Percentiles rank a stretch among this genome's conserved stretches.
phyloP scores from a whole-genome alignment of 805 yeast genomes.

The Candida tallmaniae region DNA sequence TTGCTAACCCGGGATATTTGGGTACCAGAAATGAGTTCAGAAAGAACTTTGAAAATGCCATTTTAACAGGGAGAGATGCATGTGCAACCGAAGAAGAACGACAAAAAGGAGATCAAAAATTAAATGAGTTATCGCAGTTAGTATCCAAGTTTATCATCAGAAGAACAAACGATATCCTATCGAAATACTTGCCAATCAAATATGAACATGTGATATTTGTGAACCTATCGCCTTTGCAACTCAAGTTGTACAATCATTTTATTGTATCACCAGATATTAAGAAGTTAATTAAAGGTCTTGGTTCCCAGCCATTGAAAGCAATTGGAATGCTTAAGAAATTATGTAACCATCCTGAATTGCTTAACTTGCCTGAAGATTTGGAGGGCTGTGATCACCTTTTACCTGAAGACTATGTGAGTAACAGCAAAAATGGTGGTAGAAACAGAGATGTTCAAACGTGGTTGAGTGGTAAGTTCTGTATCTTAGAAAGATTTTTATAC shows the following conservation, averaged over 20 bases:
- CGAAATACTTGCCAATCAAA: conserved; percentile 92
- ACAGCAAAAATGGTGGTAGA: conserved; percentile 52
- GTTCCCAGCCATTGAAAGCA: conserved; percentile 83
- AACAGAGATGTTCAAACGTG: conserved; percentile 70
- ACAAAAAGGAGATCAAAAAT: conserved; percentile 59
- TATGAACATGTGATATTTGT: conserved; percentile 97
- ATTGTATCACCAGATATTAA: conserved; percentile 75
- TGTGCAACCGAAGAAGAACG: conserved; percentile 80
- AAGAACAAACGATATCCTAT: conserved; percentile 89
- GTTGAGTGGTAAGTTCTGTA: conserved; percentile 82
- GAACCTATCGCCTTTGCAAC: conserved; percentile 74
- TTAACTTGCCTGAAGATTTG: conserved; percentile 73
- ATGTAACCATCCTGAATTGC: conserved; percentile 89
- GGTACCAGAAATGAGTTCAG: conserved; percentile 84
- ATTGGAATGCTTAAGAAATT: conserved; percentile 85
- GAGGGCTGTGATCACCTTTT: conserved; percentile 59
- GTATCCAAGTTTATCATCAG: conserved; percentile 91
- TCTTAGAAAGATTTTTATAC: conserved; percentile 77
- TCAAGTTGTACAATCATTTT: conserved; percentile 63
- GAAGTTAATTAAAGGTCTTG: conserved; percentile 58
- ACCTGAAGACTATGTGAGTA: conserved; percentile 68
- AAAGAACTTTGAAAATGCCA: conserved; percentile 75
- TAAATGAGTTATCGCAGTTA: conserved; percentile 63
- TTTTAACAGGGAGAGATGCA: conserved; percentile 84
- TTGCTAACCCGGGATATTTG: conserved; percentile 90